Base-by-base conservation (phyloP, 768 basidiomycete genomes). In the Russula emetica region DNA sequence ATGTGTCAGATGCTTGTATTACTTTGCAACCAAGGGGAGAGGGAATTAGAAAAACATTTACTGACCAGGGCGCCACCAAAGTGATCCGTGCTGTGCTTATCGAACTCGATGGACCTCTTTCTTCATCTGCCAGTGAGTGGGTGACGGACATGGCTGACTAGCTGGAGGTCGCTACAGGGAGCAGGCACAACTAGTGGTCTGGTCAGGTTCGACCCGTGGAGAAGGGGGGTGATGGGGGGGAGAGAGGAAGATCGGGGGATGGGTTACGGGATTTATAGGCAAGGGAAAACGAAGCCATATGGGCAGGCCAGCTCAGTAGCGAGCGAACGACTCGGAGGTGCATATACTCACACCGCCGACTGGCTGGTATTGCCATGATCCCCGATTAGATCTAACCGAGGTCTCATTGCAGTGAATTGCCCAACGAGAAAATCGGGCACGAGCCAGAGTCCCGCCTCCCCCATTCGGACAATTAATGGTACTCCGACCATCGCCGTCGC, bases 81-180 rank as follows among this genome's bases (percentile, higher is more conserved):
- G 10, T 36, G 18, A 2, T 13, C 50, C 13, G 3, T 30, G 53
- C 20, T 24, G 16, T 16, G 61, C 58, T 63, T 72, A 67, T 70
- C 70, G 24, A 63, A 55, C 54, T 69, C 68, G 50, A 40, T 18
- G 24, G 60, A 59, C 38, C 63, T 62, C 65, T 71, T 71, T 71
- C 69, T 51, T 69, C 69, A 49, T 50, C 24, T 14, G 7, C 45
- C 6, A 45, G 38, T 40, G 45, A 22, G 45, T 22, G 10, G n/a
- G 59, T 10, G 55, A 62, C 60, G 45, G 67, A 65, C 63, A 52
- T 69, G 55, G 64, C 53, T 62, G 45, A 36, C 64, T 57, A 45
- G 62, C 36, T 52, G 55, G 13, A 18, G 6, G 34, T 47, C 26
- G 44, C 59, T 28, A 47, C 28, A 20, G 22, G 42, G 9, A 49